Evolutionary conservation across 2,329 filamentous ascomycete species (phyloP).

Genomic region (Aspergillus terreus): DNA sequence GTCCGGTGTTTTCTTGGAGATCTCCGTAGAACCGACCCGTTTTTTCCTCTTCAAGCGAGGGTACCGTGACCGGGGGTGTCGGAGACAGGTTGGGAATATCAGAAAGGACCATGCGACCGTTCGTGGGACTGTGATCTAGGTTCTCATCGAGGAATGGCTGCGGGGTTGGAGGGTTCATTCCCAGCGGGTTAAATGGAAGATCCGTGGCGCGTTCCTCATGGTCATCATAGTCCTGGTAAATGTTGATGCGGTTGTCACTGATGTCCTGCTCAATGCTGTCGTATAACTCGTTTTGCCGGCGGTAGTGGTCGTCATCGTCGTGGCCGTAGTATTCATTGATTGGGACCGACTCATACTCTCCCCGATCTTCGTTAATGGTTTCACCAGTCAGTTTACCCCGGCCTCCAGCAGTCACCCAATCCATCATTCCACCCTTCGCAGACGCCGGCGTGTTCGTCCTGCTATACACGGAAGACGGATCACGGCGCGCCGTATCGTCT

Average conservation of each 20-base stretch:
- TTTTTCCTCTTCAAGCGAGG: conserved; percentile 27
- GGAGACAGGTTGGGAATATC: conserved; percentile 34
- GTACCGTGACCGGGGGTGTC: conserved; percentile 20
- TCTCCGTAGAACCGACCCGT: conserved; percentile 41
- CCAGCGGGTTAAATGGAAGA: conserved; percentile 39
- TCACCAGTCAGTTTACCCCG: conserved; percentile 21
- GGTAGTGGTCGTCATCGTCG: conserved; percentile 25
- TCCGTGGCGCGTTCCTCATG: conserved; percentile 13
- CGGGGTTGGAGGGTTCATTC: conserved; percentile 46
- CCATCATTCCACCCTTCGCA: conserved; percentile 24
- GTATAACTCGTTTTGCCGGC: conserved; percentile 18
- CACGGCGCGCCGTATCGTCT: conserved; percentile 23
- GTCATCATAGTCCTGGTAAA: conserved; percentile 27
- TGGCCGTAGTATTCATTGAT: conserved; percentile 31
- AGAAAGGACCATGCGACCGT: conserved; percentile 29
- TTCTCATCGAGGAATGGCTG: conserved; percentile 25
- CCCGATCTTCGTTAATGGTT: conserved; percentile 31
- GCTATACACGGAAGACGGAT: conserved; percentile 34
- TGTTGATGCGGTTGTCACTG: conserved; percentile 33
- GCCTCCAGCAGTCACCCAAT: conserved; percentile 32
- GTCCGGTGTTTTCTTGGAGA: conserved; percentile 21
- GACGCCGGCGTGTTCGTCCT: conserved; percentile 25
- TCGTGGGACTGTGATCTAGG: conserved; percentile 19
- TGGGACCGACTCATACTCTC: conserved; percentile 36
- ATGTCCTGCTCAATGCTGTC: conserved; percentile 30